A percentile compares a stretch with the other conserved stretches of the same genome.
These are phyloP conservation scores for Arthrobotrys iridis DNA, from an alignment of 2,329 filamentous ascomycete species.

Conservation along the genomic window DNA sequence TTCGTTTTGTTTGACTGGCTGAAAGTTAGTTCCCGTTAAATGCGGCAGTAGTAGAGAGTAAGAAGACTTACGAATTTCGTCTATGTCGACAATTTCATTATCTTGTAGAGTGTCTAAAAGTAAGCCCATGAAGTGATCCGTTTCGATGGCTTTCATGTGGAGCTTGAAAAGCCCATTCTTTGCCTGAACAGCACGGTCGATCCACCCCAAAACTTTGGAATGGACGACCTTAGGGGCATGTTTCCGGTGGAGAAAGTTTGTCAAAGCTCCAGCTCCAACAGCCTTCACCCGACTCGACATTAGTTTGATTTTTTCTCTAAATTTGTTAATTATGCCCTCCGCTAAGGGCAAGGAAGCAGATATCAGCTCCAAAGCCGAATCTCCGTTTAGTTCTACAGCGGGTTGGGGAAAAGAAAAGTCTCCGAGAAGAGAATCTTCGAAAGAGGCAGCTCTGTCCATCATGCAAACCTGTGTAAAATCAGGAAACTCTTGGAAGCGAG, in stretches of 20 bases:
- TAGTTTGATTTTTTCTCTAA: background rate
- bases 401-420: conserved; percentile 1
- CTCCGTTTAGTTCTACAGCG: background rate
- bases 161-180: background rate
- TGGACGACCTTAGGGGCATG: background rate
- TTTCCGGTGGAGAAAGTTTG: background rate
- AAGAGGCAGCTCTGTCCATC: background rate
- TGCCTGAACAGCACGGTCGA: background rate
- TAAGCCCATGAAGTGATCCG: background rate
- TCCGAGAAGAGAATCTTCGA: background rate
- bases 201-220: background rate
- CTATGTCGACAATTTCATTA: background rate
- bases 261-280: conserved; percentile 16
- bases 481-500: too few relatives aligned
- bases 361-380: background rate
- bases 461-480: too few relatives aligned
- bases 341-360: background rate
- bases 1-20: background rate
- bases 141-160: background rate
- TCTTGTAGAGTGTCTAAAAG: background rate
- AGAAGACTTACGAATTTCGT: background rate
- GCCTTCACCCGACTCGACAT: conserved; percentile 25
- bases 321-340: background rate
- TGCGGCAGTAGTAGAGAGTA: too few relatives aligned
- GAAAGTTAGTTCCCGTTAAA: background rate